phyloP scores from a whole-genome alignment of 805 yeast genomes.

The Metschnikowia baotianmanensis region DNA sequence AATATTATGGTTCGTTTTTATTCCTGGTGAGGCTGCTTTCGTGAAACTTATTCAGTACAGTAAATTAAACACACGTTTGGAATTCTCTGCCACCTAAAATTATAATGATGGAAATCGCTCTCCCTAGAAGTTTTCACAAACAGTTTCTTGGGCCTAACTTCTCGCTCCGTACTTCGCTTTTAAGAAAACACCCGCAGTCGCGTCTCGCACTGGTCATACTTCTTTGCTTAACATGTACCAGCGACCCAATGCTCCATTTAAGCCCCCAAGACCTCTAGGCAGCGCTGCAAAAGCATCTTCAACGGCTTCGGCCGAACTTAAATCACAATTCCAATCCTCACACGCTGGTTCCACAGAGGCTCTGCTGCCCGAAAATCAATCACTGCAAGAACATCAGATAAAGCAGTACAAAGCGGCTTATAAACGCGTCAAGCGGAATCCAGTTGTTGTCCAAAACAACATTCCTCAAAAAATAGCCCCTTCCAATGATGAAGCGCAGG shows the following conservation, averaged over 20 bases:
- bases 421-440: constrained; percentile 6
- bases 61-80: too few relatives aligned
- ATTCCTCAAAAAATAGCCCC: not conserved
- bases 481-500: not conserved
- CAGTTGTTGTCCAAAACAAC: constrained; percentile 1
- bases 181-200: too few relatives aligned
- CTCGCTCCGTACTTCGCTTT: too few relatives aligned
- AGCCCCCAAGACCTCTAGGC: constrained; percentile 41
- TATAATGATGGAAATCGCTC: too few relatives aligned
- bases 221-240: constrained; percentile 17
- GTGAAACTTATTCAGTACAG: too few relatives aligned
- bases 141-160: too few relatives aligned
- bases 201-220: constrained; percentile 6
- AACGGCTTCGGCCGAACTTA: not conserved
- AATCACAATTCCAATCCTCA: constrained; percentile 2
- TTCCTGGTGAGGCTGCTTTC: too few relatives aligned
- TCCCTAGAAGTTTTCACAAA: too few relatives aligned
- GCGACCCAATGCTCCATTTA: constrained; percentile 48
- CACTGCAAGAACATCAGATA: not conserved
- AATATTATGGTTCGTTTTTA: not conserved
- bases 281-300: not conserved
- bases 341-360: constrained; percentile 1
- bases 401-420: not conserved
- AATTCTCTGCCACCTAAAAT: too few relatives aligned
- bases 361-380: not conserved